phyloP scores from a whole-genome alignment of 2,329 filamentous ascomycete genomes.

The Mollisia scopiformis region DNA sequence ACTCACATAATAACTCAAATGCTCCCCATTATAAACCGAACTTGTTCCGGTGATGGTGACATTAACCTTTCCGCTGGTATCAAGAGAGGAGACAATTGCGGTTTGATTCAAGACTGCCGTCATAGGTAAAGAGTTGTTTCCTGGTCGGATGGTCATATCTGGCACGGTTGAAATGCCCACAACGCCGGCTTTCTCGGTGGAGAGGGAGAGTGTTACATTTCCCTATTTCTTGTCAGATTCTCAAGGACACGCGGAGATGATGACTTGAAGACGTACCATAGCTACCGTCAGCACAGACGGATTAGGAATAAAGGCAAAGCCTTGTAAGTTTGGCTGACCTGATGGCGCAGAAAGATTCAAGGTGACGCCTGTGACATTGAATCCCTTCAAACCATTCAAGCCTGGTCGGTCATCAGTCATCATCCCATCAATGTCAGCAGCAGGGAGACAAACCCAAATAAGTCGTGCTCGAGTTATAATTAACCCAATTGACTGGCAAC shows the following conservation, averaged over 20 bases:
- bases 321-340: constrained; percentile 56
- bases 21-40: constrained; percentile 49
- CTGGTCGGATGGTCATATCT: constrained; percentile 55
- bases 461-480: constrained; percentile 53
- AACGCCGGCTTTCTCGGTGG: constrained; percentile 37
- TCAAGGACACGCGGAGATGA: neutral
- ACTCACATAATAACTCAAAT: constrained; percentile 53
- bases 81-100: constrained; percentile 34
- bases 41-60: constrained; percentile 53
- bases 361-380: constrained; percentile 50
- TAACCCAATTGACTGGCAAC: constrained; percentile 51
- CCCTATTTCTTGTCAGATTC: constrained; percentile 38
- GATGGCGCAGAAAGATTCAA: constrained; percentile 42
- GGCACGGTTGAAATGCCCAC: constrained; percentile 54
- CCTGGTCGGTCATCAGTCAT: constrained; percentile 42
- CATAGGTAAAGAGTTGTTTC: constrained; percentile 55
- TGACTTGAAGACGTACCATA: constrained; percentile 38
- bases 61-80: constrained; percentile 49
- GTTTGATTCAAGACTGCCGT: constrained; percentile 49
- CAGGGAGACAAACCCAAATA: neutral
- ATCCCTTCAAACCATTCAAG: constrained; percentile 57
- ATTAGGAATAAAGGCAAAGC: constrained; percentile 59
- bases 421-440: neutral
- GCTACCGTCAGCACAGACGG: constrained; percentile 58
- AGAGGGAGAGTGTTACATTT: constrained; percentile 58